These are phyloP conservation scores for Camellia granthamiana DNA, from an alignment of 148 eudicot genomes.

Conservation along the genomic window DNA sequence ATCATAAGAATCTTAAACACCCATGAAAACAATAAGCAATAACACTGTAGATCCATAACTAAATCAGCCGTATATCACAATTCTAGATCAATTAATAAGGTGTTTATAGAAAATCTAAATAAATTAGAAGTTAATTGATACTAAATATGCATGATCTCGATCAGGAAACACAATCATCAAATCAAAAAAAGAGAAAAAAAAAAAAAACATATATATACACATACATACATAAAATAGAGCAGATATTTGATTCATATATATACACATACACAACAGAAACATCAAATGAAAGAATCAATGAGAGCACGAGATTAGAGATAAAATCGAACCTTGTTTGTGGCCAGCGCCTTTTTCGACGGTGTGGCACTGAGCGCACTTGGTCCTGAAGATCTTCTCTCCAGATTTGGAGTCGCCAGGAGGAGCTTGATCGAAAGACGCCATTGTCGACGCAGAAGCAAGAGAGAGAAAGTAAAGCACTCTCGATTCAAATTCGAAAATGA, in stretches of 20 bases:
- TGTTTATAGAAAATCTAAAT: background rate
- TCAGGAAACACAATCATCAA: background rate
- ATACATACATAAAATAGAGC: background rate
- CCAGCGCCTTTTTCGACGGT: conserved; percentile 52
- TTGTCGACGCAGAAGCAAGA: conserved; percentile 4
- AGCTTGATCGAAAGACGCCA: conserved; percentile 43
- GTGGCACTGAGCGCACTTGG: conserved; percentile 57
- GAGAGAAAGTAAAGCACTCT: too few relatives aligned
- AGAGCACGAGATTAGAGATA: background rate
- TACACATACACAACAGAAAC: background rate
- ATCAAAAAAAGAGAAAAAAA: background rate
- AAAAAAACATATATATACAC: background rate
- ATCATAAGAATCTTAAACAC: background rate
- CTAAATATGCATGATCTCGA: background rate
- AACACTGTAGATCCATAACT: background rate
- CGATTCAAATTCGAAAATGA: too few relatives aligned
- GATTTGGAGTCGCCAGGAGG: conserved; percentile 32
- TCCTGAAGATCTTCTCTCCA: conserved; percentile 52
- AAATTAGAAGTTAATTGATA: background rate
- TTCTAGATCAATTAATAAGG: background rate
- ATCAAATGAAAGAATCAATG: background rate
- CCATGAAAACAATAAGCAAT: background rate
- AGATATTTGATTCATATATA: background rate
- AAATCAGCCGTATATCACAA: background rate
- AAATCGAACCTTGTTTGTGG: conserved; percentile 52